phyloP scores from a whole-genome alignment of 2,329 filamentous ascomycete genomes.

The Talaromyces sp. region DNA sequence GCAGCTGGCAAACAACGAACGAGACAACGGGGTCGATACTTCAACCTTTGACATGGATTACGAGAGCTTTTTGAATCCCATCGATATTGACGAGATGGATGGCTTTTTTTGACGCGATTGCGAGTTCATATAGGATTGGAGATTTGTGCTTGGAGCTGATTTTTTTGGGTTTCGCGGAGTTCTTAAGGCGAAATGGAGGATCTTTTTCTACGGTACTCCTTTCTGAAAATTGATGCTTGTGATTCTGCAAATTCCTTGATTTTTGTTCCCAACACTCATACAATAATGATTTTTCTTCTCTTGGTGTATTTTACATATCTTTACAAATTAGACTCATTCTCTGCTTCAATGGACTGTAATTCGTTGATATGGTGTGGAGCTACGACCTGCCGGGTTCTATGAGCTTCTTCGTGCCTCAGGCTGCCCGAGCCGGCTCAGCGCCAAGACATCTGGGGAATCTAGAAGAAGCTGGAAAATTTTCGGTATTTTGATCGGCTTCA shows the following conservation, averaged over 20 bases:
- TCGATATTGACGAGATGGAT: not conserved
- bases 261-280: not conserved
- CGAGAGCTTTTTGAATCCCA: not conserved
- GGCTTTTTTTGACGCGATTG: not conserved
- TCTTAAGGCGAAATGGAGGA: not conserved
- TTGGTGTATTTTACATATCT: not conserved
- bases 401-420: slow-evolving; percentile 31
- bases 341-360: not conserved
- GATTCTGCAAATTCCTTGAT: not conserved
- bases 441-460: slow-evolving; percentile 43
- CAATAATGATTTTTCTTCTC: not conserved
- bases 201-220: not conserved
- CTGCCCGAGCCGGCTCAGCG: slow-evolving; percentile 13
- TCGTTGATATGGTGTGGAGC: not conserved
- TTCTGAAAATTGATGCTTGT: not conserved
- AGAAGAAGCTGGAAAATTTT: slow-evolving; percentile 42
- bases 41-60: slow-evolving; percentile 7
- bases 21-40: not conserved
- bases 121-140: no score
- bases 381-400: slow-evolving; percentile 40
- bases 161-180: not conserved
- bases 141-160: not conserved
- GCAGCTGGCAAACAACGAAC: not conserved
- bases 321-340: not conserved
- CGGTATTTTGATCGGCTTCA: slow-evolving; percentile 30